Evolutionary conservation across 1,139 yeast species (phyloP).

Genomic region (Komagataea norvegica): DNA sequence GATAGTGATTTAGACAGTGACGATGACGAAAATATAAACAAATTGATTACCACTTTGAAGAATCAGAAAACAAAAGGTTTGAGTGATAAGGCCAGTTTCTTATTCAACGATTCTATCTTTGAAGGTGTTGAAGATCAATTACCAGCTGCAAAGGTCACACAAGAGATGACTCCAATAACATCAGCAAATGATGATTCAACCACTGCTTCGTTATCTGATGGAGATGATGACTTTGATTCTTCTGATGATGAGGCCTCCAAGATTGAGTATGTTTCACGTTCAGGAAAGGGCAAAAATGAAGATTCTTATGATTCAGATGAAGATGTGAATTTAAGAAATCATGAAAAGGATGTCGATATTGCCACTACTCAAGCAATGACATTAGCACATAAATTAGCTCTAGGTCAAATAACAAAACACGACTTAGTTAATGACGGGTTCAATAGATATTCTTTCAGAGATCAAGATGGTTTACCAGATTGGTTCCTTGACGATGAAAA

Average conservation of each 20-base stretch:
- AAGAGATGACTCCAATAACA: slow-evolving; percentile 14
- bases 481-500: slow-evolving; percentile 96
- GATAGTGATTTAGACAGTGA: slow-evolving; percentile 48
- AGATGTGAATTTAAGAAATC: slow-evolving; percentile 36
- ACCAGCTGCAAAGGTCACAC: slow-evolving; percentile 13
- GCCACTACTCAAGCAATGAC: slow-evolving; percentile 98
- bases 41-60: slow-evolving; percentile 54
- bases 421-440: slow-evolving; percentile 88
- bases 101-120: slow-evolving; percentile 79
- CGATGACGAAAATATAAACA: slow-evolving; percentile 70
- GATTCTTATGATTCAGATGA: slow-evolving; percentile 46
- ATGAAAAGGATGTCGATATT: slow-evolving; percentile 65
- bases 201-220: slow-evolving; percentile 19
- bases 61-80: slow-evolving; percentile 47
- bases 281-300: slow-evolving; percentile 30
- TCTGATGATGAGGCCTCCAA: slow-evolving; percentile 28
- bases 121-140: slow-evolving; percentile 51
- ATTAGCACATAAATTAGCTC: slow-evolving; percentile 89
- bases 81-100: slow-evolving; percentile 66
- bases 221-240: slow-evolving; percentile 18
- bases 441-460: slow-evolving; percentile 88
- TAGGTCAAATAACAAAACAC: slow-evolving; percentile 79
- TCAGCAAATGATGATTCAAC: slow-evolving; percentile 19
- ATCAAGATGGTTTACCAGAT: slow-evolving; percentile 82
- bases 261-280: slow-evolving; percentile 52